Conservation (phyloP, 305 asterid species). For the Fraxinus nigra region DNA sequence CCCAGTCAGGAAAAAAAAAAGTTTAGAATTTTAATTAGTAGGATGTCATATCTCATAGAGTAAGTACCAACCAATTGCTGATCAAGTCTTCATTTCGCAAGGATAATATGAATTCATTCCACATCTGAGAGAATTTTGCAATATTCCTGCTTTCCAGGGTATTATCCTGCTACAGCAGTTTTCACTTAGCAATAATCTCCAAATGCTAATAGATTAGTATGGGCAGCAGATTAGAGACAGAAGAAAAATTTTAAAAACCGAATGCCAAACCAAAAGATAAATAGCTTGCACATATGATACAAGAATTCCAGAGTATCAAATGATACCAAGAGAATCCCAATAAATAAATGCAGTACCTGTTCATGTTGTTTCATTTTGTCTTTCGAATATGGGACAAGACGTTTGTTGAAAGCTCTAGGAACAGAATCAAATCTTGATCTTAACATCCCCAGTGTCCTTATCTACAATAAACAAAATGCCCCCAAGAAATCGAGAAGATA, state of each 20-base stretch:
- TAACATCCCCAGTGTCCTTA: constrained; percentile 97
- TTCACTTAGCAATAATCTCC: constrained; percentile 20
- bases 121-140: constrained; percentile 96
- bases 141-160: constrained; percentile 66
- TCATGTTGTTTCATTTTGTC: constrained; percentile 46
- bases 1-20: neutral
- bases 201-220: constrained; percentile 1
- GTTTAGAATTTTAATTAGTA: neutral
- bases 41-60: constrained; percentile 20
- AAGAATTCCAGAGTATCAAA: constrained; percentile 4
- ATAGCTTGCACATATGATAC: constrained; percentile 1
- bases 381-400: constrained; percentile 76
- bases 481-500: constrained; percentile 9
- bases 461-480: constrained; percentile 45
- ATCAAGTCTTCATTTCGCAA: constrained; percentile 92
- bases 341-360: constrained; percentile 40
- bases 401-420: constrained; percentile 88
- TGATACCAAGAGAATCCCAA: constrained; percentile 21
- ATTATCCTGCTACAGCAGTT: constrained; percentile 55
- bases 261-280: constrained; percentile 8
- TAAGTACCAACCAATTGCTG: constrained; percentile 61
- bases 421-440: constrained; percentile 90
- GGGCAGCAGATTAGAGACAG: neutral
- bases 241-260: constrained; percentile 1
- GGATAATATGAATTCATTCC: constrained; percentile 97